Percentiles rank a stretch among this genome's conserved stretches.
Evolutionary conservation across 768 basidiomycete species (phyloP).

Genomic region (Psilocybe cubensis): DNA sequence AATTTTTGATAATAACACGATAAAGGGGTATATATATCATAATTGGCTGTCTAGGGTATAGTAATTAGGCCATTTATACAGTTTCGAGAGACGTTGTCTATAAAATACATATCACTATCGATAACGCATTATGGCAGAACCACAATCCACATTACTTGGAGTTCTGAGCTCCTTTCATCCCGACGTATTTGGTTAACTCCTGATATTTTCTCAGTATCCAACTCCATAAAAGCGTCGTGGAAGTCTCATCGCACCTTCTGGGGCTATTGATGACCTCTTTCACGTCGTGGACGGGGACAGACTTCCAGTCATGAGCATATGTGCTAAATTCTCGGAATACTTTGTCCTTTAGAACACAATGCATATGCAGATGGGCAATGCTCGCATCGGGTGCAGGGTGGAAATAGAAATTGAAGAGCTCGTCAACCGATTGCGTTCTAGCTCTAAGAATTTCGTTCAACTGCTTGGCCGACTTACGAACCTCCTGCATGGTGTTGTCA

Average conservation of each 20-base stretch:
- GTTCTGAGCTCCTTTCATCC: neutral
- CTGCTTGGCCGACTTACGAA: neutral
- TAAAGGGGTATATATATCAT: too few relatives aligned
- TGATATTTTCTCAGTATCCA: neutral
- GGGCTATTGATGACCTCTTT: slow-evolving; percentile 3
- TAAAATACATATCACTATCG: too few relatives aligned
- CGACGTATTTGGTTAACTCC: neutral
- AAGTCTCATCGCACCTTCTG: slow-evolving; percentile 8
- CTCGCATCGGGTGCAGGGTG: slow-evolving; percentile 12
- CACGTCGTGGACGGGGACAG: slow-evolving; percentile 4
- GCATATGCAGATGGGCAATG: slow-evolving; percentile 13
- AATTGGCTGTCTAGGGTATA: too few relatives aligned
- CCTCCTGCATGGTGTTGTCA: neutral
- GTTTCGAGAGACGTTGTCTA: too few relatives aligned
- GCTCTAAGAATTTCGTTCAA: neutral
- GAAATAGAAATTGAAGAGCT: slow-evolving; percentile 3
- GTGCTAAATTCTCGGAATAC: slow-evolving; percentile 11
- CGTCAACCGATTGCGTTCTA: neutral
- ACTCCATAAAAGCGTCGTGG: neutral
- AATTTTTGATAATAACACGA: too few relatives aligned
- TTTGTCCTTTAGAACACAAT: neutral
- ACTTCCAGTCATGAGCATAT: slow-evolving; percentile 10
- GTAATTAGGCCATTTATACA: too few relatives aligned
- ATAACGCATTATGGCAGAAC: too few relatives aligned
- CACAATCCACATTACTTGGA: neutral